Evolutionary conservation across 306 rosid species (phyloP), one percentile per base, ranked within the genome.

Genomic region (Prunus kanzakura): DNA sequence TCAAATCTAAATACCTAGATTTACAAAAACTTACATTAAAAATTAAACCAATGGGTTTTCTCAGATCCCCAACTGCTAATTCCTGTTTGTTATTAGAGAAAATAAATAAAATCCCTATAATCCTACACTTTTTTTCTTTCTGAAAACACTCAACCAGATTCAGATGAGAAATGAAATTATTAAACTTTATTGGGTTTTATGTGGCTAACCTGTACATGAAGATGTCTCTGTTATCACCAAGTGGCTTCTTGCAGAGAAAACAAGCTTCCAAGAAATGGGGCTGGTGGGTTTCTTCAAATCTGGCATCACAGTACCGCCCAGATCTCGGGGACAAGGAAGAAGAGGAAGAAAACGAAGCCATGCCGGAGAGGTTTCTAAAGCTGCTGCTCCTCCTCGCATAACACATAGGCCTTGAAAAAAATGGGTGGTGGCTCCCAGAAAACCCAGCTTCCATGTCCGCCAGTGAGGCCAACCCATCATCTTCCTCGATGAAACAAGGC

Each of bases 191-290:
- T 35, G n/a, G 13, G 45, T 9, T 50, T 8, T 22, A 14, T 19
- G 23, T 7, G 27, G 45, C 86, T 11, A 77, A 93, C 98, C 97
- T 95, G 91, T 95, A 95, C 97, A 95, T 92, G 87, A 85, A 95
- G 90, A 95, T 92, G 73, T 95, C 98, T 56, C 82, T 63, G 43
- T 90, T 85, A 10, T 83, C 86, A 0, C 86, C 89, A 0, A 95
- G 89, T 0, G 89, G 87, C 67, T 90, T 92, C 78, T 88, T 88
- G 90, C 98, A 95, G 49, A 82, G 92, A 49, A 76, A 90, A 77
- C 98, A 95, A 18, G 97, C 74, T 22, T 95, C 84, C 49, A 95
- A 86, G 81, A 95, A 95, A 76, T 95, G 92, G 20, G 98, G 96
- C 23, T 67, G 93, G 18, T 79, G 64, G 64, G 12, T 90, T 51